These are phyloP conservation scores for Marchantia polymorpha DNA, from an alignment of 225 moss, liverwort and hornwort genomes.

Conservation along the genomic window DNA sequence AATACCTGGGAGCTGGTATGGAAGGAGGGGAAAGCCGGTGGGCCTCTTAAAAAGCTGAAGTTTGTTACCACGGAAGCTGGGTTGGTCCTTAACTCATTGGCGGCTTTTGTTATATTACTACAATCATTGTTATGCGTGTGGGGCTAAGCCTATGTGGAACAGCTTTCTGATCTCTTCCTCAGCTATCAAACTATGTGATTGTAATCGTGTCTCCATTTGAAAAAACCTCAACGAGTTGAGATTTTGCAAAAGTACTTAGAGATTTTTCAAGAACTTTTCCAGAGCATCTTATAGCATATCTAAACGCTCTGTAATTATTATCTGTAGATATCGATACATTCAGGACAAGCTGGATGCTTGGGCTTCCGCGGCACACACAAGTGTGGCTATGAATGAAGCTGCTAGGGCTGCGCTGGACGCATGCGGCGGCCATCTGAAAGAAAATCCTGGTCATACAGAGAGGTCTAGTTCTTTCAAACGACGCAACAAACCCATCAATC, in stretches of 20 bases:
- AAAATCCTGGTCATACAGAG: conserved; percentile 30
- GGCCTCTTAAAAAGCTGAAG: conserved; percentile 35
- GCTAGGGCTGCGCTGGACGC: conserved; percentile 49
- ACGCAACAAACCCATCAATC: conserved; percentile 24
- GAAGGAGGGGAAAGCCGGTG: conserved; percentile 49
- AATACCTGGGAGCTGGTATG: conserved; percentile 49
- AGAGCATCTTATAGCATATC: no score
- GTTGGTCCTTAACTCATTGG: conserved; percentile 16
- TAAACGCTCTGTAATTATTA: no score
- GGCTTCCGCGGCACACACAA: conserved; percentile 44
- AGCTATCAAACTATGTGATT: no score
- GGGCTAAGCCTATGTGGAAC: no score
- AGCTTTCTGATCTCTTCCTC: not conserved
- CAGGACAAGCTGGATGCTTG: conserved; percentile 41
- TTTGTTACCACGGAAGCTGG: conserved; percentile 44
- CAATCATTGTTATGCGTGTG: no score
- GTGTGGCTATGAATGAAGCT: conserved; percentile 48
- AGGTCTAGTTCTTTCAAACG: conserved; percentile 28
- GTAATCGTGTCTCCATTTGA: no score
- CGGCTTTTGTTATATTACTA: not conserved
- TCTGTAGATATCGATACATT: conserved; percentile 29
- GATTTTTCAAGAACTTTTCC: no score
- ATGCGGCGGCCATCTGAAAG: conserved; percentile 45
- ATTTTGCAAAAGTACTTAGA: no score
- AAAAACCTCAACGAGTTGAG: no score